These are phyloP conservation scores for Pythium oligandrum DNA, from an alignment of 352 stramenopile species.

Conservation along the genomic window DNA sequence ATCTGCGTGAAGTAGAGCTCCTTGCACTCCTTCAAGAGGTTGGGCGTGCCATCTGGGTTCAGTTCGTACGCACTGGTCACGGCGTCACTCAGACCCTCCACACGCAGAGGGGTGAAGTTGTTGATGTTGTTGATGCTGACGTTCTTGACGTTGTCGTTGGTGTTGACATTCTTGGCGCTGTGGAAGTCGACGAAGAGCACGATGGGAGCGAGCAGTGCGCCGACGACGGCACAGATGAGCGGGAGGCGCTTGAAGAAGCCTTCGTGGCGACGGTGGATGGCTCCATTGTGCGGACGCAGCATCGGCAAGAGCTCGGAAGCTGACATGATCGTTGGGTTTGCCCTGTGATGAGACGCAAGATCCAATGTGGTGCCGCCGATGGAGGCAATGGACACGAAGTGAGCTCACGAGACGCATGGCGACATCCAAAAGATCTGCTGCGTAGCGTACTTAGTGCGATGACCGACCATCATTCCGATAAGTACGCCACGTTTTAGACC, in stretches of 20 bases:
- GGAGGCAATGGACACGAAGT: too few relatives aligned
- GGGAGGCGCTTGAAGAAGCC: conserved; percentile 25
- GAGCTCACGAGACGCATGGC: too few relatives aligned
- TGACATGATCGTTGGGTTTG: too few relatives aligned
- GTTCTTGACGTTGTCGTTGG: not conserved
- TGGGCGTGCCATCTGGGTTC: conserved; percentile 33
- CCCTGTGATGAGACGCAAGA: too few relatives aligned
- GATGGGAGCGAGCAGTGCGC: conserved; percentile 22
- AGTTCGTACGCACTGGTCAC: conserved; percentile 20
- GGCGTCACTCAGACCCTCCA: not conserved
- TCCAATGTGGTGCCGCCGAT: too few relatives aligned
- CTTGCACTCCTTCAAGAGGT: conserved; percentile 56
- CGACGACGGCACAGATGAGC: conserved; percentile 29
- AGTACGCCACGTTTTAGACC: too few relatives aligned
- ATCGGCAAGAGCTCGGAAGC: conserved; percentile 22
- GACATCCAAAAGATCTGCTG: too few relatives aligned
- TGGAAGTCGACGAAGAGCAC: conserved; percentile 28
- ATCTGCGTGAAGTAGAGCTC: conserved; percentile 71
- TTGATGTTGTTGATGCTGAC: not conserved
- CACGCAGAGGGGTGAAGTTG: too few relatives aligned
- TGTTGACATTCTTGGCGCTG: conserved; percentile 1
- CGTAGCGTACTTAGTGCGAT: too few relatives aligned
- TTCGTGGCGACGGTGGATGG: conserved; percentile 3
- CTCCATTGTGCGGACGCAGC: conserved; percentile 11
- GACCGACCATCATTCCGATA: too few relatives aligned